Base-by-base conservation (phyloP, 805 yeast species). In the Cyberlindnera xishuangbannaensis region DNA sequence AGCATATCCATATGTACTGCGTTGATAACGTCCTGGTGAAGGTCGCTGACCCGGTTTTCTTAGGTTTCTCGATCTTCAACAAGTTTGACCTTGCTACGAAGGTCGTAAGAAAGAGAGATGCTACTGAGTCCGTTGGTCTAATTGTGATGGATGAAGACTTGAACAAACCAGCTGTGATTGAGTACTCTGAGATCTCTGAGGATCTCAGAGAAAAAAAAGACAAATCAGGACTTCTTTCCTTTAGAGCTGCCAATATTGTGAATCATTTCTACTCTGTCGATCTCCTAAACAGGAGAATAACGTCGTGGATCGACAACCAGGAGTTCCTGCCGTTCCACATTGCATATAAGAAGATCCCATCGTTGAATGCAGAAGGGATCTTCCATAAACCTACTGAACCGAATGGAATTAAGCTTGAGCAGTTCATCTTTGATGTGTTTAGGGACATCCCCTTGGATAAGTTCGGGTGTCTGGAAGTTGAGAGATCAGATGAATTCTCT, bases 211-310 rank as follows among this genome's bases (percentile, higher is more conserved):
- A 74, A 49, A 77, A 74, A 40, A 61, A 60, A 18, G 92, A 82
- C 43, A 37, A 41, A n/a, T 56, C 68, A 17, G 82, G 78, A 13
- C 65, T 79, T 40, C 68, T 92, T 39, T 72, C 72, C 44, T 72
- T 86, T 47, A 73, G 97, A 47, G 96, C 97, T 4, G 99, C 96
- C 17, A 92, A 92, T 60, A 92, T 92, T 44, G 99, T 92, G 35
- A 92, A 92, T 57, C 98, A 92, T 61, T 92, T 88, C 61, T 92
- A 90, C 60, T 79, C 88, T 4, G 84, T 84, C 28, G 80, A 72
- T n/a, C 73, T 87, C 50, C 64, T 92, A 49, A 58, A 61, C 18
- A 44, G 61, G 20, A 65, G 66, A 60, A 66, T 87, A 40, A 79
- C 82, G 5, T 53, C 64, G 18, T 88, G 96, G 96, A 71, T 76